Base-by-base conservation (phyloP, 768 basidiomycete species). In the Boletales sp. region DNA sequence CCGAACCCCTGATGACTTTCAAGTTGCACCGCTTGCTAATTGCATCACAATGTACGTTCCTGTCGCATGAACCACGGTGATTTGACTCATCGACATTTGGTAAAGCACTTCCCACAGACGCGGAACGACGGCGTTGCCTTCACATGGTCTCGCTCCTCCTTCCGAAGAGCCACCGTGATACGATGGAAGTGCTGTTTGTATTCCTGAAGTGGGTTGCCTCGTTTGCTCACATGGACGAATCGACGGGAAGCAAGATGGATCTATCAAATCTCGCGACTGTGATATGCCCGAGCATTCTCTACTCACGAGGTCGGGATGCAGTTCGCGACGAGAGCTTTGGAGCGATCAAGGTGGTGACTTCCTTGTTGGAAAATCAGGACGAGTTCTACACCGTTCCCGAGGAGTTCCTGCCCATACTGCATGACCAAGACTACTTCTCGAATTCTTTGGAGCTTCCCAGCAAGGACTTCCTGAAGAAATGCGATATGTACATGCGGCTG, bases 141-240 rank as follows among this genome's bases (percentile, higher is more conserved):
- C 94, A 97, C 67, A 78, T 95, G 57, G 75, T 94, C 14, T 86
- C 87, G 37, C 74, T 94, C 49, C 74, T 98, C 8, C 72, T 99
- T 62, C 96, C 96, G 32, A 93, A 92, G 72, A 81, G 83, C 54
- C 91, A 99, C 67, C 86, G 96, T 55, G 96, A 99, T 70, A 97
- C 95, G 17, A 84, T 96, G 82, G 96, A 99, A 70, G 91, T 96
- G 44, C 74, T 99, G 44, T 97, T 96, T 64, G 94, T 96, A 30
- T 99, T 99, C 75, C 78, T 99, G 57, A 96, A 97, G 71, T 99
- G 96, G 96, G 96, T 99, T 11, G 95, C 95, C 10, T 96, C 94
- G 2, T 99, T 99, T 67, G 93, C 96, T 43, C 95, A 99, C 70
- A 84, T 94, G 75, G 94, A 97, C 62, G 92, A 94, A 58, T 90